Evolutionary conservation across 176 grass and related monocot genomes (phyloP).

Genomic region (Elaeis guineensis): DNA sequence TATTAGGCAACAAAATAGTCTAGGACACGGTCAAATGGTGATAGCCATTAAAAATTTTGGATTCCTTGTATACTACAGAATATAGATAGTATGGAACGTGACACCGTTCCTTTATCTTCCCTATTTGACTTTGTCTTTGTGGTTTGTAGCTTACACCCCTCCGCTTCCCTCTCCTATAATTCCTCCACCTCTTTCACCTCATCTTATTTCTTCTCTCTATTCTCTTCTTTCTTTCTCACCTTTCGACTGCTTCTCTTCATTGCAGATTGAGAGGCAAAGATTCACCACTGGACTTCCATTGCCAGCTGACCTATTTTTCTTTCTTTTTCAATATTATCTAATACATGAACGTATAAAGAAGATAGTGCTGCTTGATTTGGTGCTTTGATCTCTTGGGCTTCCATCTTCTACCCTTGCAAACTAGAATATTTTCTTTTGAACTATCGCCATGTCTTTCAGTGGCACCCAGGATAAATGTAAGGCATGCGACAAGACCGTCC

Average conservation of each 20-base stretch:
- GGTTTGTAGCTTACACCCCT: slow-evolving; percentile 17
- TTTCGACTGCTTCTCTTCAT: background rate
- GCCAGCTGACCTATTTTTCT: no score
- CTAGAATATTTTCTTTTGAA: background rate
- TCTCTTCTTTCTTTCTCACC: background rate
- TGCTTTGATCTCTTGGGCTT: no score
- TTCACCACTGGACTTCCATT: no score
- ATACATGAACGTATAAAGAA: background rate
- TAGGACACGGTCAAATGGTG: no score
- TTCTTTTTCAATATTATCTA: background rate
- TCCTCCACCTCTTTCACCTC: slow-evolving; percentile 37
- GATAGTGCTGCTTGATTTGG: no score
- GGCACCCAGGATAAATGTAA: slow-evolving; percentile 95
- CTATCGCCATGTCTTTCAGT: slow-evolving; percentile 83
- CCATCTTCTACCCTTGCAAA: no score
- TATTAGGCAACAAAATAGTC: no score
- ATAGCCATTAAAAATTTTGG: no score
- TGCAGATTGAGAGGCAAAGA: background rate
- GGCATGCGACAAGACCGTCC: slow-evolving; percentile 91
- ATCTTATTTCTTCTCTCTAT: background rate
- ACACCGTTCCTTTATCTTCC: background rate
- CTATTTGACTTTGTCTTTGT: slow-evolving; percentile 43
- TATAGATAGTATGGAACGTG: no score
- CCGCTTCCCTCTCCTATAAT: slow-evolving; percentile 35
- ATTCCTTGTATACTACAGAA: no score